Evolutionary conservation across 2,329 filamentous ascomycete genomes (phyloP), one percentile per base, ranked within the genome.

Genomic region (Pseudogymnoascus sp.): DNA sequence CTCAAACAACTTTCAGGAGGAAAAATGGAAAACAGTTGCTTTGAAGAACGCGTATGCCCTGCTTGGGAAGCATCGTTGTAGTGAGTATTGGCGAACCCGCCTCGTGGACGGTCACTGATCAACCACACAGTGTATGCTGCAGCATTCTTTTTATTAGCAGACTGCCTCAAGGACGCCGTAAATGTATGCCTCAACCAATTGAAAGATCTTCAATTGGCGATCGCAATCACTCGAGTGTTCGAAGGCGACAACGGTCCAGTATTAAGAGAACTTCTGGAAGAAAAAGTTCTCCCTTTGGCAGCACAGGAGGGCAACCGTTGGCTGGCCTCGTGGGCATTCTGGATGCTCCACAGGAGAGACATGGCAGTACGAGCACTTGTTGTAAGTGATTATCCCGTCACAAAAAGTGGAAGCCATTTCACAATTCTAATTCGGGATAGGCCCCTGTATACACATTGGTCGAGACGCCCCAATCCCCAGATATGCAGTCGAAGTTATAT

Each of bases 31-130:
- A 71, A 96, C 89, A 1, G 85, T 90, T 4, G 94, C 94, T 0
- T 77, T 96, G 63, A 99, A 99, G 75, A 99, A 99, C 72, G 94
- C 94, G 0, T 99, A 97, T 74, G 93, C 94, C 2, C 75, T 99
- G 60, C 86, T 99, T 70, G 94, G 93, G 65, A 95, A 91, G 74
- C 83, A 91, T 47, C 82, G 94, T 58, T 97, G 97, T 72, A 84
- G 88, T 91, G 74, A 70, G 80, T 70, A 8, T 32, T 32, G 9
- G 47, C 47, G 25, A 54, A 54, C 28, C 16, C 28, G 25, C 18
- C 25, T 50, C 20, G 11, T 38, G 22, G 12, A 20, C 34, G 14
- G 18, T 20, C 62, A 35, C 62, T 41, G 16, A 54, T 61, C 57
- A 65, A 60, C 22, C 22, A 25, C 65, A 59, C 60, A 91, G 91